Percentiles rank a stretch among this genome's conserved stretches.
phyloP scores from a whole-genome alignment of 176 grass and related monocot genomes.

The Coix lacrymajobi region DNA sequence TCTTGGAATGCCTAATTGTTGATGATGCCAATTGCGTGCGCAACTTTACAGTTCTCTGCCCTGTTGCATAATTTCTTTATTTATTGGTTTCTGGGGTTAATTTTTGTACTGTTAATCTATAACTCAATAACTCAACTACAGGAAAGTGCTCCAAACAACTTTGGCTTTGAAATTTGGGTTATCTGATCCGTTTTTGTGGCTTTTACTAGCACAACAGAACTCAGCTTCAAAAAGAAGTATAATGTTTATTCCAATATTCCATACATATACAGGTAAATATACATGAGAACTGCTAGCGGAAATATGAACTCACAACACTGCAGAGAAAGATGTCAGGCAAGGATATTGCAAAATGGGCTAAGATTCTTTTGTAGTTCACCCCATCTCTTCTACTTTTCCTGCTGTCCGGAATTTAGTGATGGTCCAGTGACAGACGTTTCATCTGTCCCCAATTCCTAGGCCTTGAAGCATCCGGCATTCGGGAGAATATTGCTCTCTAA shows the following conservation, averaged over 20 bases:
- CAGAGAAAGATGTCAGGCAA: constrained; percentile 6
- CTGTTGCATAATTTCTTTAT: not conserved
- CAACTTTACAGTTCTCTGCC: not conserved
- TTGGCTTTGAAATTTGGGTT: not conserved
- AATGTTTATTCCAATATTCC: not conserved
- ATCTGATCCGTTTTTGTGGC: not conserved
- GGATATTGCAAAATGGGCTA: constrained; percentile 38
- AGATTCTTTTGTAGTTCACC: constrained; percentile 44
- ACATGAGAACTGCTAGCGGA: constrained; percentile 3
- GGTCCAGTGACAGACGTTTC: constrained; percentile 37
- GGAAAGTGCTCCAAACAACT: not conserved
- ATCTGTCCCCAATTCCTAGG: constrained; percentile 31
- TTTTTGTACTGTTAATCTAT: not conserved
- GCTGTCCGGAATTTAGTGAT: constrained; percentile 39
- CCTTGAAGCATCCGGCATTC: constrained; percentile 17
- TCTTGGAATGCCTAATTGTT: not conserved
- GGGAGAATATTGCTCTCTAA: constrained; percentile 27
- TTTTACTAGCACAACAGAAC: constrained; percentile 14
- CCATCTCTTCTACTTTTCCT: constrained; percentile 30
- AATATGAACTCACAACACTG: not conserved
- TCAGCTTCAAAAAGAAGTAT: not conserved
- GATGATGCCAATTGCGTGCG: not conserved
- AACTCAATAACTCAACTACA: not conserved
- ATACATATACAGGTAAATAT: not conserved
- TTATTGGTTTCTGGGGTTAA: not conserved